These are phyloP conservation scores for Leptographium galeiforme DNA, from an alignment of 2,329 filamentous ascomycete species.

Conservation along the genomic window DNA sequence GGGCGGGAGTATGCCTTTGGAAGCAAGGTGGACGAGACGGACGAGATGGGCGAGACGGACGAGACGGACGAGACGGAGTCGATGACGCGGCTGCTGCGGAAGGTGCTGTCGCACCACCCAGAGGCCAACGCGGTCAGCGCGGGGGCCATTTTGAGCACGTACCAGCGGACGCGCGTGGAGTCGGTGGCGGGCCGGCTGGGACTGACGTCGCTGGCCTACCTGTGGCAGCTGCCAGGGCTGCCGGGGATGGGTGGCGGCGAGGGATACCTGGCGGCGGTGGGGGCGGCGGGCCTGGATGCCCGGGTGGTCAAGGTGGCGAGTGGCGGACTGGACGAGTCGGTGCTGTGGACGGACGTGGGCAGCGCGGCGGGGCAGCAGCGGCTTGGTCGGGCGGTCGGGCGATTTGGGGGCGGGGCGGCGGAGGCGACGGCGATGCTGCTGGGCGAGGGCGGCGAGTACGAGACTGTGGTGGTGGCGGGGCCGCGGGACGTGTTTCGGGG, in stretches of 20 bases:
- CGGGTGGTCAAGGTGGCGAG: slow-evolving; percentile 91
- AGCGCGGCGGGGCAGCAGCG: slow-evolving; percentile 32
- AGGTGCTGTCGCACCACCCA: slow-evolving; percentile 56
- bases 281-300: slow-evolving; percentile 62
- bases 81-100: slow-evolving; percentile 59
- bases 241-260: slow-evolving; percentile 24
- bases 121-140: slow-evolving; percentile 76
- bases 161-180: slow-evolving; percentile 92
- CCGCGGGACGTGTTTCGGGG: slow-evolving; percentile 54
- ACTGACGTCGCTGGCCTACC: slow-evolving; percentile 66
- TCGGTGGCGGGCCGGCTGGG: slow-evolving; percentile 77
- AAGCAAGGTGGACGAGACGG: slow-evolving; percentile 1
- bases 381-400: slow-evolving; percentile 40
- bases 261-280: slow-evolving; percentile 60
- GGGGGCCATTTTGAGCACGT: slow-evolving; percentile 86
- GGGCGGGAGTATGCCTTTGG: slow-evolving; percentile 50
- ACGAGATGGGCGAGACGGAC: slow-evolving; percentile 63
- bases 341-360: slow-evolving; percentile 72
- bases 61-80: slow-evolving; percentile 72
- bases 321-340: slow-evolving; percentile 67
- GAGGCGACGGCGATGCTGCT: slow-evolving; percentile 33
- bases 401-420: slow-evolving; percentile 60
- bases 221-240: slow-evolving; percentile 82
- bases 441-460: slow-evolving; percentile 92
- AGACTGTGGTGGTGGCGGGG: slow-evolving; percentile 79